Evolutionary conservation across 2,329 filamentous ascomycete species (phyloP).

Genomic region (Botrytis elliptica): DNA sequence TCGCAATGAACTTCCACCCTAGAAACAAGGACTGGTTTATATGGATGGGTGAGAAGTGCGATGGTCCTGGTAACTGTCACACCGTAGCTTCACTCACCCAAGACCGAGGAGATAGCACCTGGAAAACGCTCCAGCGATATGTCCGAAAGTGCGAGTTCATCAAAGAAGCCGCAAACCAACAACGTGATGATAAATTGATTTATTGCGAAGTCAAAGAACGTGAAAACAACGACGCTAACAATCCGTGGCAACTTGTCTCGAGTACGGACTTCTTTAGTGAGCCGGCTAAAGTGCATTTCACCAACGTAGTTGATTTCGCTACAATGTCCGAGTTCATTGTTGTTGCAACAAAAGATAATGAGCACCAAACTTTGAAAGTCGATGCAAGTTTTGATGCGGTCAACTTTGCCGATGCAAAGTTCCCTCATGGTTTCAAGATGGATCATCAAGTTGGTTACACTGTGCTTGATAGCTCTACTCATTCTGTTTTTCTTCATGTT

Average conservation of each 20-base stretch:
- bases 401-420: conserved; percentile 77
- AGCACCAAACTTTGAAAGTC: conserved; percentile 68
- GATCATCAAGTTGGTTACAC: conserved; percentile 82
- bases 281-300: conserved; percentile 59
- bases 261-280: conserved; percentile 76
- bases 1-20: conserved; percentile 74
- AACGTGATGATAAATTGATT: conserved; percentile 49
- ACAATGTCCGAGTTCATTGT: conserved; percentile 97
- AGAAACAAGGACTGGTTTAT: conserved; percentile 86
- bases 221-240: conserved; percentile 61
- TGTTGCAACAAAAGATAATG: conserved; percentile 68
- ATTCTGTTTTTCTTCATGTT: conserved; percentile 92
- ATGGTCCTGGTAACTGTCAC: conserved; percentile 59
- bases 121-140: conserved; percentile 72
- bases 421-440: conserved; percentile 81
- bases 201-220: conserved; percentile 62
- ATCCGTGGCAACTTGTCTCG: conserved; percentile 67
- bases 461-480: conserved; percentile 89
- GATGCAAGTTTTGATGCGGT: conserved; percentile 83
- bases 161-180: conserved; percentile 56
- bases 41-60: conserved; percentile 77
- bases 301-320: conserved; percentile 79
- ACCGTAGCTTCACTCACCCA: conserved; percentile 72
- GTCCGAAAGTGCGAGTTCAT: conserved; percentile 87
- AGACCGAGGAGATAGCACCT: conserved; percentile 76